Base-by-base conservation (phyloP, 2,329 filamentous ascomycete genomes). In the Botrytis cinerea region DNA sequence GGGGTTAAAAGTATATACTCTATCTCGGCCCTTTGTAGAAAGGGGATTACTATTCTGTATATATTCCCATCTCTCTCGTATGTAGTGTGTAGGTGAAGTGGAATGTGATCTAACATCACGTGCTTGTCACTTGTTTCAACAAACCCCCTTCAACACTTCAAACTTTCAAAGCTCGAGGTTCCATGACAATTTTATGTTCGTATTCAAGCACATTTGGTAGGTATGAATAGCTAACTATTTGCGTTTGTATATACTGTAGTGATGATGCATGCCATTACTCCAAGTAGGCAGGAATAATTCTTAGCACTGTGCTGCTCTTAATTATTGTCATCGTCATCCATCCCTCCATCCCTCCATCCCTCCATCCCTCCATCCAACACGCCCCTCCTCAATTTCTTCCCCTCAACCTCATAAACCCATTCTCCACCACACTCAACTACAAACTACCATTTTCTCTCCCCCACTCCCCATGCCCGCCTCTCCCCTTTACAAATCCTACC, bases 391-490 rank as follows among this genome's bases (percentile, higher is more conserved):
- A 1, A 14, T 28, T 10, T 22, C 8, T 1, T 12, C 18, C 18
- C 6, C 25, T 1, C 1, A 25, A 9, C 14, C 1, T 16, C 22
- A 28, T 25, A 0, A 45, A 20, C 12, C n/a, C n/a, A 16, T 28
- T 3, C 16, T 63, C 12, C 22, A 6, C 20, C 40, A 32, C n/a
- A 63, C 3, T 28, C 61, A 32, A 28, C 22, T 22, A 22, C 35
- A n/a, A 61, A 40, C 16, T 25, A 66, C 9, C 28, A 18, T 4
- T 16, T 14, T 6, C 45, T 25, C 28, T 25, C 8, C 6, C 38
- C 6, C 10, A 22, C 14, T 22, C 28, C 28, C 62, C 62, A 32
- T 32, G 1, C 1, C 9, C 32, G 5, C 43, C 45, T 8, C 43
- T 20, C 4, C 62, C 28, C 43, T 38, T 38, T 28, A 32, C n/a